phyloP scores from a whole-genome alignment of 1,284 basidiomycete species.

The Blastosporella zonata region DNA sequence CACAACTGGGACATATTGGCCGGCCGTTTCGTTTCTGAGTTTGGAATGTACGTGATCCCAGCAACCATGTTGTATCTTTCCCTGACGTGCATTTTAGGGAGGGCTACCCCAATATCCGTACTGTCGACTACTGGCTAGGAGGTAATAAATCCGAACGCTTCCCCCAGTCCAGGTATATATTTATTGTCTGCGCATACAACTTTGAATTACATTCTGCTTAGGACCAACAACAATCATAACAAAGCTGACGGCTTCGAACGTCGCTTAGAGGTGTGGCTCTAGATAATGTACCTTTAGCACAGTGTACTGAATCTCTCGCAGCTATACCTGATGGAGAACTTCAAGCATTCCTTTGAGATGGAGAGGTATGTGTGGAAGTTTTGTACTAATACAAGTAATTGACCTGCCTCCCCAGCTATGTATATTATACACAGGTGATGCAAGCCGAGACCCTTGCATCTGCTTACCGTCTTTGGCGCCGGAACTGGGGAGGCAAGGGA shows the following conservation, averaged over 20 bases:
- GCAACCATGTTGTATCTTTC: not conserved
- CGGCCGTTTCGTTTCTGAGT: slow-evolving; percentile 87
- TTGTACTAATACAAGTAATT: not conserved
- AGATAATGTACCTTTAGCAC: not conserved
- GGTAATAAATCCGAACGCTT: slow-evolving; percentile 69
- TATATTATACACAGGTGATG: slow-evolving; percentile 83
- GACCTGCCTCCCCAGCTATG: slow-evolving; percentile 44
- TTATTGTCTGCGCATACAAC: not conserved
- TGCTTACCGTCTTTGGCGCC: slow-evolving; percentile 75
- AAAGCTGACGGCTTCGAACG: slow-evolving; percentile 88
- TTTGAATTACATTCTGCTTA: slow-evolving; percentile 21
- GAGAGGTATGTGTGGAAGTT: slow-evolving; percentile 62
- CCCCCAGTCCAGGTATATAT: slow-evolving; percentile 76
- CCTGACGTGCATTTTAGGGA: slow-evolving; percentile 46
- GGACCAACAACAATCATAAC: slow-evolving; percentile 80
- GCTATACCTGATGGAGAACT: slow-evolving; percentile 11
- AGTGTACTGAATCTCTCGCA: not conserved
- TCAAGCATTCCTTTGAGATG: slow-evolving; percentile 81
- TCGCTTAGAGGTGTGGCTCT: slow-evolving; percentile 65
- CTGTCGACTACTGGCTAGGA: slow-evolving; percentile 80
- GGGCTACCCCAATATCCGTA: slow-evolving; percentile 81
- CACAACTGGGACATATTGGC: slow-evolving; percentile 84
- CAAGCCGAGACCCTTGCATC: slow-evolving; percentile 76
- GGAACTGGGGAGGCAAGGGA: slow-evolving; percentile 73
- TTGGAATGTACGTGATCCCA: slow-evolving; percentile 64